These are phyloP conservation scores for Crithidia expoeki DNA, from an alignment of 208 protist genomes.

Conservation along the genomic window DNA sequence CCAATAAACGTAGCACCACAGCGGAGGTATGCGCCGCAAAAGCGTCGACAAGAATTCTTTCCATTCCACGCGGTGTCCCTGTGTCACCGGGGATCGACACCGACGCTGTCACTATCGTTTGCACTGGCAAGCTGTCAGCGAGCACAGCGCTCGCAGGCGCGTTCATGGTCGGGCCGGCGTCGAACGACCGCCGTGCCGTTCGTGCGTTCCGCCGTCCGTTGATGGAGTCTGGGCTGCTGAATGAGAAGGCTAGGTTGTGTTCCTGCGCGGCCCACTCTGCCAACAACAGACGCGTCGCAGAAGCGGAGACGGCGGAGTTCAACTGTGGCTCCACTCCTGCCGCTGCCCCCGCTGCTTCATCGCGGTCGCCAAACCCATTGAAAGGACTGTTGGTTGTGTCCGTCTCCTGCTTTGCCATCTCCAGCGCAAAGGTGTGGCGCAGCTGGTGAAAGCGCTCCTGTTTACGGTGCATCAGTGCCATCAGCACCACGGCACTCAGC, in stretches of 20 bases:
- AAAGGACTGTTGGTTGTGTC: not conserved
- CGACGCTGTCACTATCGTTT: not conserved
- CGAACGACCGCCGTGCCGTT: constrained; percentile 1
- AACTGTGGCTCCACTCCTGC: not conserved
- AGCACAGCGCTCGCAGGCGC: not conserved
- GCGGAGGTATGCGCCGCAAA: constrained; percentile 1
- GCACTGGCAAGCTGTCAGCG: not conserved
- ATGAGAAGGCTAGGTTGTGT: not conserved
- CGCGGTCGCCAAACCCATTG: not conserved
- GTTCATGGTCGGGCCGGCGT: not conserved
- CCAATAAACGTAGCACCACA: not conserved
- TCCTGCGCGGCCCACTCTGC: constrained; percentile 10
- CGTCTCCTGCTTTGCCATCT: constrained; percentile 5
- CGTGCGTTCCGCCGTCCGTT: not conserved
- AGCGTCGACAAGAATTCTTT: not conserved
- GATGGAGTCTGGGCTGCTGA: not conserved
- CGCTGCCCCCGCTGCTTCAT: not conserved
- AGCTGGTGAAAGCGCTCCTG: constrained; percentile 32
- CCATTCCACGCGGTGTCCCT: not conserved
- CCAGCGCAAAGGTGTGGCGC: constrained; percentile 23
- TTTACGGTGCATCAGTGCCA: constrained; percentile 28
- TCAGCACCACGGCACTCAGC: constrained; percentile 28
- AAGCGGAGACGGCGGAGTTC: constrained; percentile 6
- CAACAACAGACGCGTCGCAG: constrained; percentile 13
- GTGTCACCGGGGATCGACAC: not conserved